Base-by-base conservation (phyloP, 2,329 filamentous ascomycete species). In the Penicillium nordicum region DNA sequence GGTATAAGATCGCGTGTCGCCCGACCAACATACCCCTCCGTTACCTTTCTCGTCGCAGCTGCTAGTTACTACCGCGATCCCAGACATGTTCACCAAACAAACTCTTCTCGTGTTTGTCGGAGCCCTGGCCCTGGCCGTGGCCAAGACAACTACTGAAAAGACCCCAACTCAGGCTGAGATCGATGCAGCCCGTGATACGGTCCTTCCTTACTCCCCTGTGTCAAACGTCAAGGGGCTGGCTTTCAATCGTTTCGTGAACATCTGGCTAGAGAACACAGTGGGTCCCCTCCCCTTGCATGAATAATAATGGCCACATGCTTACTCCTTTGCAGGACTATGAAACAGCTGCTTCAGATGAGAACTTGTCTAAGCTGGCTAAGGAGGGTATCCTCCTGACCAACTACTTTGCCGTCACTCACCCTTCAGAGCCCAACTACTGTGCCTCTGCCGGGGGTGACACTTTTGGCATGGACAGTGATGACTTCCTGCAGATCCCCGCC, bases 221-320 rank as follows among this genome's bases (percentile, higher is more conserved):
- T 86, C 81, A 69, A 73, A 84, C 65, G 84, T 92, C 47, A 80
- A 84, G 68, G 90, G 90, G 63, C 84, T 86, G 69, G 86, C 80
- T 0, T 92, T 92, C 69, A 82, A 92, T 71, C 84, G 88, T 23
- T 83, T 89, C 59, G 84, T 84, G 53, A 82, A 86, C 57, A 85
- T 92, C 72, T 92, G 87, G 86, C 81, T 91, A 37, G 89, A 92
- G 76, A 92, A 92, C 69, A 89, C 87, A 41, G 81, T 73, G 57
- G 55, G 87, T 21, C 21, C 21, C 63, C 5, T 8, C 8, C 41
- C 40, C 4, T 76, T 62, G 69, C 75, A 34, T 36, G 5, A 11
- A 21, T 42, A n/a, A 25, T 14, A n/a, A 46, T 55, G 79, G 79
- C 1, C 81, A 79, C 58, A 11, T 71, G 51, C 37, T 54, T 25